A percentile compares a stretch with the other conserved stretches of the same genome.
phyloP scores from a whole-genome alignment of 495 filamentous ascomycete genomes.

The Lindgomyces ingoldianus region DNA sequence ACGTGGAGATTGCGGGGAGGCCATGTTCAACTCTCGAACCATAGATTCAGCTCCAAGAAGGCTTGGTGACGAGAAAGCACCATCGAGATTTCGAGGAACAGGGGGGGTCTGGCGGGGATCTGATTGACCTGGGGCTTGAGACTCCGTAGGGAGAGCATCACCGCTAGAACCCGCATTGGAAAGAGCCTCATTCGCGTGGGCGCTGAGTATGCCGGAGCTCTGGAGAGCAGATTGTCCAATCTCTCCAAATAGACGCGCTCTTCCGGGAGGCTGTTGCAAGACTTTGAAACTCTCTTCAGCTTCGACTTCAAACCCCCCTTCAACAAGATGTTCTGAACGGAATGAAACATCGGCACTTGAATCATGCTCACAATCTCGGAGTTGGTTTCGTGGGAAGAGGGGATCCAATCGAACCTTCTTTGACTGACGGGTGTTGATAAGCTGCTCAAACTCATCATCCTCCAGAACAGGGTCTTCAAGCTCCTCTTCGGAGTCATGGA shows the following conservation, averaged over 20 bases:
- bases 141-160: not conserved
- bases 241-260: conserved; percentile 73
- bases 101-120: not conserved
- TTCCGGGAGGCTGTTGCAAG: conserved; percentile 11
- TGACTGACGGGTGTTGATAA: conserved; percentile 38
- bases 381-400: conserved; percentile 37
- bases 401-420: conserved; percentile 43
- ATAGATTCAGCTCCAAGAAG: conserved; percentile 67
- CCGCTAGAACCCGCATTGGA: conserved; percentile 11
- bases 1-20: conserved; percentile 50
- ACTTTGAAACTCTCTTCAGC: conserved; percentile 39
- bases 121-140: not conserved
- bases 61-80: conserved; percentile 49
- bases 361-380: conserved; percentile 36
- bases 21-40: conserved; percentile 68
- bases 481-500: conserved; percentile 45
- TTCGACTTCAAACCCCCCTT: conserved; percentile 36
- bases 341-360: conserved; percentile 42
- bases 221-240: conserved; percentile 69
- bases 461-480: conserved; percentile 37
- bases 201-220: conserved; percentile 59
- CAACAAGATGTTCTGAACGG: conserved; percentile 11
- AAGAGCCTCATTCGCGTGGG: conserved; percentile 38
- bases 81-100: conserved; percentile 4
- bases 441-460: conserved; percentile 29